These are phyloP conservation scores for Camelina neglecta DNA, from an alignment of 345 rosid genomes.

Conservation along the genomic window DNA sequence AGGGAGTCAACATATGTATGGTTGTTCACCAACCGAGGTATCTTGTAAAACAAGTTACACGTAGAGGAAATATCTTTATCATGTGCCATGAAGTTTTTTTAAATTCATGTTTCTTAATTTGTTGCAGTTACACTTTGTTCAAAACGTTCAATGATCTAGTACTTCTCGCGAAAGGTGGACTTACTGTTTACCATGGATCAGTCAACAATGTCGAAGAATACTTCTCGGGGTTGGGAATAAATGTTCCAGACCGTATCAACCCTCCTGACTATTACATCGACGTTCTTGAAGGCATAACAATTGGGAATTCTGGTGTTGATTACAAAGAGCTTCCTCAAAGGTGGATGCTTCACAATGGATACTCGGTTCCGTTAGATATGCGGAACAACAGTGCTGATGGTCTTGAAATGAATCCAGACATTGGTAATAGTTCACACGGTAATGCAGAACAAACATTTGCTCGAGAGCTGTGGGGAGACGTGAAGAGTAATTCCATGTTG, in stretches of 20 bases:
- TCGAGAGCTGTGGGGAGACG: slow-evolving; percentile 88
- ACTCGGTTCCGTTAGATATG: slow-evolving; percentile 74
- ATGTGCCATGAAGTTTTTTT: slow-evolving; percentile 21
- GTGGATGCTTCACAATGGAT: slow-evolving; percentile 93
- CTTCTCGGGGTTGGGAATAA: slow-evolving; percentile 78
- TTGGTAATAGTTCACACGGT: slow-evolving; percentile 37
- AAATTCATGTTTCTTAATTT: background rate
- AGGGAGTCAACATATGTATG: slow-evolving; percentile 93
- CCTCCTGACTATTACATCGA: slow-evolving; percentile 97
- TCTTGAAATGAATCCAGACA: slow-evolving; percentile 38
- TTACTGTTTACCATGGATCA: slow-evolving; percentile 83
- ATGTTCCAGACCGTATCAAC: slow-evolving; percentile 82
- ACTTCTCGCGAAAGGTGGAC: slow-evolving; percentile 92
- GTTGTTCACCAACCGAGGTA: slow-evolving; percentile 99
- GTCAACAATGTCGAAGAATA: slow-evolving; percentile 77
- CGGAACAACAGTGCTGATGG: slow-evolving; percentile 49
- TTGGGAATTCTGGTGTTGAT: slow-evolving; percentile 51
- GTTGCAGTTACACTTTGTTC: slow-evolving; percentile 89
- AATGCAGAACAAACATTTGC: slow-evolving; percentile 66
- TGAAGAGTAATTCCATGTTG: slow-evolving; percentile 62
- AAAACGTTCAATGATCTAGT: slow-evolving; percentile 81
- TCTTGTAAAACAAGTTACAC: slow-evolving; percentile 8
- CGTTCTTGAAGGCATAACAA: slow-evolving; percentile 81
- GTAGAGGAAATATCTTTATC: background rate
- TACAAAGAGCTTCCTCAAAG: slow-evolving; percentile 78